phyloP scores from a whole-genome alignment of 306 rosid genomes.

The Cucumis hystrix region DNA sequence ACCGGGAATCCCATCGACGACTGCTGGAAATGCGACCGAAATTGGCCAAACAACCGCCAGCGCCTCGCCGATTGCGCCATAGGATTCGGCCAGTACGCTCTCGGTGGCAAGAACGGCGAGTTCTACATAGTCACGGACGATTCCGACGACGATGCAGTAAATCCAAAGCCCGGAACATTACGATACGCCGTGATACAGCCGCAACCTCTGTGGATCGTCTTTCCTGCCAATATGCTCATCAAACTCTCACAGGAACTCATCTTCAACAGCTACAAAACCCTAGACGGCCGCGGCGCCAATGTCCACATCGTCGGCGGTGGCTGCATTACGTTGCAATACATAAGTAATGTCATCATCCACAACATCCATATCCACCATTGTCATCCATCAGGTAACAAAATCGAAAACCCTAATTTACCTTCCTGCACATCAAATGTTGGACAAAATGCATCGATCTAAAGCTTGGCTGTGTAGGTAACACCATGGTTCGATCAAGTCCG shows the following conservation, averaged over 20 bases:
- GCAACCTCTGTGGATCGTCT: conserved; percentile 76
- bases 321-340: conserved; percentile 79
- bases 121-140: conserved; percentile 69
- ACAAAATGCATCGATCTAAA: not conserved
- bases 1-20: conserved; percentile 96
- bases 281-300: conserved; percentile 92
- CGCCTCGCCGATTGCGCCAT: conserved; percentile 80
- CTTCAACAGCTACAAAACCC: conserved; percentile 75
- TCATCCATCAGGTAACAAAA: conserved; percentile 43
- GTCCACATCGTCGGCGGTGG: conserved; percentile 96
- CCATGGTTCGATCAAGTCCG: conserved; percentile 62
- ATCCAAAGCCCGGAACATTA: conserved; percentile 63
- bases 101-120: conserved; percentile 79
- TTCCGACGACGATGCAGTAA: conserved; percentile 76
- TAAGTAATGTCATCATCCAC: conserved; percentile 83
- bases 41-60: conserved; percentile 83
- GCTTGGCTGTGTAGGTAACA: conserved; percentile 27
- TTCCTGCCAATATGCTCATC: conserved; percentile 66
- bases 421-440: not conserved
- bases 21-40: conserved; percentile 97
- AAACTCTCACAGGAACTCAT: conserved; percentile 77
- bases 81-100: conserved; percentile 93
- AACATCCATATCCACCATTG: conserved; percentile 90
- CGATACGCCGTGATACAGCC: conserved; percentile 65
- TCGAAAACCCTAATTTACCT: not conserved